Base-by-base conservation (phyloP, 305 asterid genomes). In the Fraxinus angustifolia region DNA sequence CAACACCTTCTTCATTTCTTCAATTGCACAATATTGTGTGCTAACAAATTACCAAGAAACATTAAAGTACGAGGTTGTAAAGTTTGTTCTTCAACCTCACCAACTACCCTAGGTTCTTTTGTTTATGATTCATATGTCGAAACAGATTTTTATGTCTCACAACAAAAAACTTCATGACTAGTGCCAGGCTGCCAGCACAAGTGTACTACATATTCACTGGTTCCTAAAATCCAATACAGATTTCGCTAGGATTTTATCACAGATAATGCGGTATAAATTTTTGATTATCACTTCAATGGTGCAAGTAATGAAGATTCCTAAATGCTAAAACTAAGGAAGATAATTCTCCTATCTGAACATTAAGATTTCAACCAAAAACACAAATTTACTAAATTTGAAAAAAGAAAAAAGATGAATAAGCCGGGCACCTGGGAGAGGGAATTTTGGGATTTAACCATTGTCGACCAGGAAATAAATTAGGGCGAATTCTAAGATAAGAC, bases 371-470 rank as follows among this genome's bases (percentile, higher is more conserved):
- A 30, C 40, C 4, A 78, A 23, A 40, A 26, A 28, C 8, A 78
- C 60, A 19, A 17, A 56, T 21, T 2, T 4, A 2, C 31, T 60
- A 34, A 76, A 62, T 53, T 68, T 12, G 60, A 70, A 35, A 58
- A 53, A 7, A 68, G 79, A 67, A 50, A 42, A 50, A 42, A 38
- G 36, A 26, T 11, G 78, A 10, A 30, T 75, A 81, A 83, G 74
- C 16, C 78, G 12, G 42, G 42, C 79, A 92, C 97, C 97, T 88
- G 72, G 40, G 83, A 79, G 90, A 85, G 82, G 79, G 73, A 76
- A 80, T 79, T 33, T 78, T 76, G 85, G 91, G 79, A 81, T 73
- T 90, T 87, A 91, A 65, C 92, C 91, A 82, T 82, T 90, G 91
- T 84, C 91, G 87, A 90, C 83, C 28, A 79, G 82, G 65, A 82